Evolutionary conservation across 495 filamentous ascomycete species (phyloP).

Genomic region (Chaetomidium leptoderma): DNA sequence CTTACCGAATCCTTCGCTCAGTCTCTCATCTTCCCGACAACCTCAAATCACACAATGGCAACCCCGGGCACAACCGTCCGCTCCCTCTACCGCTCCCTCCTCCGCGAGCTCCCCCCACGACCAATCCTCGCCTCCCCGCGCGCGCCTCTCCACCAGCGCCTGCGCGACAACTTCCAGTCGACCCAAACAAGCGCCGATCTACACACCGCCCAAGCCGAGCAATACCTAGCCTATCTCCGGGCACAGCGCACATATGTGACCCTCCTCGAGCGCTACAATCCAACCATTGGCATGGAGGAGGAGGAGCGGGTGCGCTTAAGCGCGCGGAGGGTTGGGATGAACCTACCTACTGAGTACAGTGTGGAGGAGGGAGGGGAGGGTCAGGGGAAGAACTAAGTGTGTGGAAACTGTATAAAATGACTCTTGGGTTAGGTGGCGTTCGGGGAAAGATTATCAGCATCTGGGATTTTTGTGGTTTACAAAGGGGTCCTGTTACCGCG

Average conservation of each 20-base stretch:
- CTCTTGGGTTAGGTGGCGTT: neutral
- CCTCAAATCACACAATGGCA: slow-evolving; percentile 18
- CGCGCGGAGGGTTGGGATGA: slow-evolving; percentile 82
- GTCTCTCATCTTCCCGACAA: too few relatives aligned
- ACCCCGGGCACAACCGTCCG: slow-evolving; percentile 50
- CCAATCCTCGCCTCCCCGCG: slow-evolving; percentile 47
- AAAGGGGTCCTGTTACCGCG: too few relatives aligned
- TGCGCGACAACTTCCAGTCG: slow-evolving; percentile 50
- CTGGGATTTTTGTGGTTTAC: neutral
- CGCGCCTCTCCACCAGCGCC: slow-evolving; percentile 56
- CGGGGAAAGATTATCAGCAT: neutral
- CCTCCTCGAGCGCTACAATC: slow-evolving; percentile 87
- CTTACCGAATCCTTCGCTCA: too few relatives aligned
- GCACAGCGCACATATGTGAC: slow-evolving; percentile 78
- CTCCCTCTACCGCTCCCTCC: slow-evolving; percentile 81
- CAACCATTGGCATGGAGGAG: slow-evolving; percentile 76
- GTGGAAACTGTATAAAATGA: neutral
- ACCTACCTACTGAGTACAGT: slow-evolving; percentile 61
- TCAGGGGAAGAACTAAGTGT: neutral
- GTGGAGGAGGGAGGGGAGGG: slow-evolving; percentile 12
- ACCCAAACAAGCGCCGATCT: slow-evolving; percentile 10
- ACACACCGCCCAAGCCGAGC: slow-evolving; percentile 58
- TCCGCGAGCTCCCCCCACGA: slow-evolving; percentile 82
- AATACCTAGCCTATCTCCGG: slow-evolving; percentile 71
- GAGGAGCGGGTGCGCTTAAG: slow-evolving; percentile 80